Evolutionary conservation across 768 basidiomycete genomes (phyloP), one percentile per base, ranked within the genome.

Genomic region (Naganishia friedmannii): DNA sequence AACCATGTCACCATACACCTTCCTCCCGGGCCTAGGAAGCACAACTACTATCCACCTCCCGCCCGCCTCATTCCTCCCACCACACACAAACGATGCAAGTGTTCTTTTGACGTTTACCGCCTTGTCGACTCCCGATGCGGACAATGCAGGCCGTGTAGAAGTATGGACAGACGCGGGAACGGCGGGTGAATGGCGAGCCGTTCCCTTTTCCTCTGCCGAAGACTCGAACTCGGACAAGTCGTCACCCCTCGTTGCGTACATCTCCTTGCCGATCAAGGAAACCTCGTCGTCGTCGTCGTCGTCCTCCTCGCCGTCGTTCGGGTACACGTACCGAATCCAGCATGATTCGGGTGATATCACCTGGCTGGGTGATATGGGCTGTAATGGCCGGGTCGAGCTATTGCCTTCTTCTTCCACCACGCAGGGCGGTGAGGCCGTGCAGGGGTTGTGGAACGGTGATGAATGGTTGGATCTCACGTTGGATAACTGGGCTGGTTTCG

Each of bases 351-450:
- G 69, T 4, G 55, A 54, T 1, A 29, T 54, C 23, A 58, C 57
- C 4, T 70, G 69, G 69, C n/a, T 70, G 5, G 69, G 69, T n/a
- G 69, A 60, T 21, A 39, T 70, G 58, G 69, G 69, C 32, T 48
- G n/a, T 53, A 70, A 70, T 23, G 69, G 69, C 23, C 54, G 28
- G 10, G 63, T 70, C 23, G 55, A 46, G 29, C 21, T 70, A 13
- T 34, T 66, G 5, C 26, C 19, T 28, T 21, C 26, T 15, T n/a
- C 48, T n/a, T n/a, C n/a, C n/a, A n/a, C n/a, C n/a, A n/a, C n/a
- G n/a, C n/a, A n/a, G n/a, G 34, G 12, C 48, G 48, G 23, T 3
- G 48, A 26, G 6, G 26, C 19, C 10, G 55, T 29, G 10, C 55
- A 48, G 17, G 42, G n/a, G 0, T 13, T 63, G 9, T 63, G 60